These are phyloP conservation scores for Chaetomium sp. DNA, from an alignment of 2,329 filamentous ascomycete species.

Conservation along the genomic window DNA sequence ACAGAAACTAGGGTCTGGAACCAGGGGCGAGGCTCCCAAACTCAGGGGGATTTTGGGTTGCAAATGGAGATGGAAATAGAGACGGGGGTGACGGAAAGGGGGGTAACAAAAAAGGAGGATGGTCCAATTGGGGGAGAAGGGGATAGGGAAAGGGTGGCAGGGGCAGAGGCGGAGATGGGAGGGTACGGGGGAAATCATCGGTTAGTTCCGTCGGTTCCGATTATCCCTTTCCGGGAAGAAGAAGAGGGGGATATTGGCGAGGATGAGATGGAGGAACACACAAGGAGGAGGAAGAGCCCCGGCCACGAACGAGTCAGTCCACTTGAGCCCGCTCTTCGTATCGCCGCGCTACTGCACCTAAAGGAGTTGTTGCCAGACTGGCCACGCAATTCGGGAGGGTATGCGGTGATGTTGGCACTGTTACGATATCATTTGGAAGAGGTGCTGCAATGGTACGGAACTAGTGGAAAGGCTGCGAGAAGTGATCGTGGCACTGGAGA, in stretches of 20 bases:
- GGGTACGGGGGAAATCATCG: slow-evolving; percentile 21
- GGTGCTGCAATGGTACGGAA: background rate
- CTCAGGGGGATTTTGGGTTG: too few species aligned
- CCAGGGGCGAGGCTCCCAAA: too few species aligned
- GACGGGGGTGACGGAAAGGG: too few species aligned
- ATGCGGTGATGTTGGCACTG: slow-evolving; percentile 26
- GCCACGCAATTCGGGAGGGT: slow-evolving; percentile 29
- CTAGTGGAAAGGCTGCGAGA: background rate
- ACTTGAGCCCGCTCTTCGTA: slow-evolving; percentile 27
- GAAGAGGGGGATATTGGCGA: too few species aligned
- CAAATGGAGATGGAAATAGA: too few species aligned
- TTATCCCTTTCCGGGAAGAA: slow-evolving; percentile 10
- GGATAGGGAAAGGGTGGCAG: too few species aligned
- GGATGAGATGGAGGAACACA: too few species aligned
- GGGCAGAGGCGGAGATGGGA: too few species aligned
- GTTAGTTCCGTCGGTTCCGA: slow-evolving; percentile 12
- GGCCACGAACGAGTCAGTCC: background rate
- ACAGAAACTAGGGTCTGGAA: background rate
- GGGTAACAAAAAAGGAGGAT: too few species aligned
- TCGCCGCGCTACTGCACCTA: slow-evolving; percentile 28
- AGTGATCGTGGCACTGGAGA: too few species aligned
- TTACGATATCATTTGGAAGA: slow-evolving; percentile 23
- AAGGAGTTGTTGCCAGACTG: slow-evolving; percentile 30
- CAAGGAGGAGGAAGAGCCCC: too few species aligned
- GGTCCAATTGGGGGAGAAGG: too few species aligned